Percentiles rank a stretch among this genome's conserved stretches.
Evolutionary conservation across 2,329 filamentous ascomycete species (phyloP).

Genomic region (Pseudophaeomoniella oleicola): DNA sequence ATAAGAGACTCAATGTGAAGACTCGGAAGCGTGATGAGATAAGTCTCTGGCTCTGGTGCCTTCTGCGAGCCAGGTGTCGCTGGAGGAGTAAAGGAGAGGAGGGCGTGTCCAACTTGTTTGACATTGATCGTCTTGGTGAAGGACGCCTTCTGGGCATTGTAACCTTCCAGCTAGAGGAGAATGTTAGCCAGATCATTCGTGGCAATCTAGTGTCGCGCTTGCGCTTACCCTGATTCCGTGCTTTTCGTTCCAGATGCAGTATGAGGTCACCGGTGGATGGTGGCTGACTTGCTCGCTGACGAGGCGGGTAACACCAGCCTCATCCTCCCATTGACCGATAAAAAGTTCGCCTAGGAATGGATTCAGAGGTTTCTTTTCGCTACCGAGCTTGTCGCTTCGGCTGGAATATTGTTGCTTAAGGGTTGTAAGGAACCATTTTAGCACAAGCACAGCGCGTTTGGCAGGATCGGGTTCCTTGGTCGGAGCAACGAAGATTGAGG

Average conservation of each 20-base stretch:
- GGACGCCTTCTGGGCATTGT: conserved; percentile 92
- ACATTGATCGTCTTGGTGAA: conserved; percentile 90
- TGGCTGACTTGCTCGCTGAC: conserved; percentile 91
- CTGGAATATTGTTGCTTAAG: conserved; percentile 67
- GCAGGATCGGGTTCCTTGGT: conserved; percentile 58
- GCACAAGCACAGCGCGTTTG: conserved; percentile 63
- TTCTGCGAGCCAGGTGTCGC: conserved; percentile 34
- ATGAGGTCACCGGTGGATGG: conserved; percentile 89
- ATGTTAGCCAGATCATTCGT: background rate
- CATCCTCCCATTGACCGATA: conserved; percentile 75
- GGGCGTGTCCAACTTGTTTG: conserved; percentile 83
- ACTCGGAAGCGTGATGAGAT: conserved; percentile 80
- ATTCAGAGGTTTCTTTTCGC: conserved; percentile 96
- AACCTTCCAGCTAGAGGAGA: conserved; percentile 46
- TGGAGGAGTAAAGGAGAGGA: conserved; percentile 50
- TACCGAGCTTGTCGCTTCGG: conserved; percentile 65
- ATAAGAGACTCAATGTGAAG: conserved; percentile 91
- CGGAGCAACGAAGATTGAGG: conserved; percentile 58
- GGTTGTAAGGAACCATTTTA: conserved; percentile 81
- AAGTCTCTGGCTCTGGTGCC: conserved; percentile 42
- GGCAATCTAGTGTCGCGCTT: too few species aligned
- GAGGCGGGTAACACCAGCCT: conserved; percentile 62
- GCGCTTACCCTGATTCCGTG: conserved; percentile 55
- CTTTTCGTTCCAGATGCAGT: conserved; percentile 76
- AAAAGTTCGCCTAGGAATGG: conserved; percentile 94